Conservation (phyloP, 2,329 filamentous ascomycete species). For the Alternaria gaisen region DNA sequence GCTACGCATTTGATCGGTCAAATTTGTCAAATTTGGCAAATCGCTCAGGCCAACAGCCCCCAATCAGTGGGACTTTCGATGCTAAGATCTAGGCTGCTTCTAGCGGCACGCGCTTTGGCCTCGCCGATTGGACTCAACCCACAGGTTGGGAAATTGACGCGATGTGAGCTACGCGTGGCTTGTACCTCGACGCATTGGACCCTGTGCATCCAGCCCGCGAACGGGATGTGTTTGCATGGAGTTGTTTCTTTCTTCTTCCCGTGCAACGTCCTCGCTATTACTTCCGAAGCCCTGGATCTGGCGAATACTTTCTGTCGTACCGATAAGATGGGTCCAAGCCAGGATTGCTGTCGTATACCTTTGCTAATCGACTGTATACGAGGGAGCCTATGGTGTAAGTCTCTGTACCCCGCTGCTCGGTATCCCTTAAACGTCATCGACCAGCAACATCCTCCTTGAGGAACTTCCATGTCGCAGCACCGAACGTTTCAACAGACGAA, state of each 20-base stretch:
- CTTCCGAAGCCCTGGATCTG: not conserved
- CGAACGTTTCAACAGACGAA: not conserved
- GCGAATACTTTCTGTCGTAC: constrained; percentile 3
- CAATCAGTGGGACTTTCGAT: not conserved
- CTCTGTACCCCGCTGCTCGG: constrained; percentile 1
- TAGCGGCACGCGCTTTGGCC: constrained; percentile 5
- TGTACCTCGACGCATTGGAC: not conserved
- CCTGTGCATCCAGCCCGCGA: not conserved
- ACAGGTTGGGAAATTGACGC: constrained; percentile 4
- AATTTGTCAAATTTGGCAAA: not conserved
- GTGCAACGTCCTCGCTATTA: constrained; percentile 1
- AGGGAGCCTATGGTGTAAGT: not conserved
- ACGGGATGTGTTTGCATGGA: not conserved
- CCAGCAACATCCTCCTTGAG: constrained; percentile 1
- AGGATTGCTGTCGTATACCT: not conserved
- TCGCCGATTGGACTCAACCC: constrained; percentile 13
- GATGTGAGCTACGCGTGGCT: not conserved
- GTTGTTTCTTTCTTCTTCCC: constrained; percentile 9
- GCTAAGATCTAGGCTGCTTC: constrained; percentile 3
- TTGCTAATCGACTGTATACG: not conserved
- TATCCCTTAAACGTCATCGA: not conserved
- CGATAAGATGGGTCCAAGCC: not conserved
- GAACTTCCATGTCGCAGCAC: not conserved
- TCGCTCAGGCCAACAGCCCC: not conserved
- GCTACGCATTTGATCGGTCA: not conserved